Conservation (phyloP, 2,329 filamentous ascomycete species). For the Claviceps sp. region DNA sequence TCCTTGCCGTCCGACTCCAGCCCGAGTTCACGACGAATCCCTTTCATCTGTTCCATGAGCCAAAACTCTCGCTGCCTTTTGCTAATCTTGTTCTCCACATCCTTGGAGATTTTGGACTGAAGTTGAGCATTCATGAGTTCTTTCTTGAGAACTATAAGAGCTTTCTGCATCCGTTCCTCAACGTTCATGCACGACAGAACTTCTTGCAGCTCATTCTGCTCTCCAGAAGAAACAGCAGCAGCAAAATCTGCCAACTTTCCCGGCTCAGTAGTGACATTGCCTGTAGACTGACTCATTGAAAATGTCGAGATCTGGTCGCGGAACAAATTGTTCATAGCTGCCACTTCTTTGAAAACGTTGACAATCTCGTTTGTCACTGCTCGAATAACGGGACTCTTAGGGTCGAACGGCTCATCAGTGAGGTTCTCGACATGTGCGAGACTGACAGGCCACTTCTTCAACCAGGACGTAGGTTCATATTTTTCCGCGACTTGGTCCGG, state of each 20-base stretch:
- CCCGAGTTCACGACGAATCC: constrained; percentile 85
- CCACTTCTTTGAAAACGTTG: constrained; percentile 97
- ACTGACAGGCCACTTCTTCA: constrained; percentile 83
- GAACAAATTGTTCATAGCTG: constrained; percentile 85
- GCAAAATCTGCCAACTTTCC: constrained; percentile 95
- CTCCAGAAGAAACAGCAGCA: constrained; percentile 88
- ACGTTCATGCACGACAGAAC: constrained; percentile 81
- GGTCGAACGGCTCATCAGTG: constrained; percentile 75
- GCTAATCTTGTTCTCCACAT: constrained; percentile 93
- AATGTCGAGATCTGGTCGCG: constrained; percentile 96
- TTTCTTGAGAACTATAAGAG: constrained; percentile 86
- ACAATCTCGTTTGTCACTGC: constrained; percentile 96
- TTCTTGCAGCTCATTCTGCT: constrained; percentile 83
- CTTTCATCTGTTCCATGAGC: constrained; percentile 99
- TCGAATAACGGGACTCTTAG: constrained; percentile 76
- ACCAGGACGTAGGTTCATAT: constrained; percentile 81
- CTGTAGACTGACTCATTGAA: constrained; percentile 85
- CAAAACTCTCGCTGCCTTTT: constrained; percentile 97
- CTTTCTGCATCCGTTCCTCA: constrained; percentile 83
- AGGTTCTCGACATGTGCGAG: constrained; percentile 93
- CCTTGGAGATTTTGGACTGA: constrained; percentile 93
- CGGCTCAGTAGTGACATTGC: constrained; percentile 89
- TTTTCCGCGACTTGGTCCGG: constrained; percentile 35
- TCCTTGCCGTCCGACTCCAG: constrained; percentile 98
- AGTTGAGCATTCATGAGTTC: constrained; percentile 97